Percentiles rank a stretch among this genome's conserved stretches.
Evolutionary conservation across 2,329 filamentous ascomycete species (phyloP).

Genomic region (Exophiala oligosperma): DNA sequence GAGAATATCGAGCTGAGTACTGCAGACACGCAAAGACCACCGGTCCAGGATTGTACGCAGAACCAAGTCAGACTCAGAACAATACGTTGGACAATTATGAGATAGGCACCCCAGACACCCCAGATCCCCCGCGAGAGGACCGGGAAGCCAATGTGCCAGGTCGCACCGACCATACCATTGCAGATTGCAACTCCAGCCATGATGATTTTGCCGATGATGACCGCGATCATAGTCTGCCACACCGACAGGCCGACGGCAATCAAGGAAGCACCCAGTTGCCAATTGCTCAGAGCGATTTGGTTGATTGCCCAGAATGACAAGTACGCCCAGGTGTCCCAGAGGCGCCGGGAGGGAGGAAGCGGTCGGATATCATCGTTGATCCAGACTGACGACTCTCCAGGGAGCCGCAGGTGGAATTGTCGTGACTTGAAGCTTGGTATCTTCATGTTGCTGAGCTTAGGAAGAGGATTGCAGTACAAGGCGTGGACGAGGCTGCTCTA

Average conservation of each 20-base stretch:
- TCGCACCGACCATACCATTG: conserved; percentile 40
- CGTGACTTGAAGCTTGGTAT: conserved; percentile 4
- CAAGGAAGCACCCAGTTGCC: conserved; percentile 39
- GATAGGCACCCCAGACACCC: conserved; percentile 44
- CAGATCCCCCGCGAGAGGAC: conserved; percentile 43
- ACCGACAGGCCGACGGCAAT: conserved; percentile 41
- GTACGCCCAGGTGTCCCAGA: conserved; percentile 39
- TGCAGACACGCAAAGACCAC: conserved; percentile 36
- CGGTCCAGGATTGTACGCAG: conserved; percentile 38
- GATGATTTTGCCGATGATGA: conserved; percentile 42
- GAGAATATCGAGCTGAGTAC: conserved; percentile 37
- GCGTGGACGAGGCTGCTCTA: background rate
- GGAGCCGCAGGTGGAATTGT: conserved; percentile 10
- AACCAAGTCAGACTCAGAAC: conserved; percentile 39
- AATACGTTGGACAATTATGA: conserved; percentile 43
- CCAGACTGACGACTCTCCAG: conserved; percentile 32
- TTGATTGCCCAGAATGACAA: conserved; percentile 43
- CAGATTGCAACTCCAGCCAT: conserved; percentile 37
- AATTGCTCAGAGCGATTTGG: conserved; percentile 37
- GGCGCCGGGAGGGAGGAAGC: conserved; percentile 40
- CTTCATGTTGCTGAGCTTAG: background rate
- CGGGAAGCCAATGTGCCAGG: conserved; percentile 47
- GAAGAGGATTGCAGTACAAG: background rate
- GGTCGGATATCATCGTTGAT: conserved; percentile 45
- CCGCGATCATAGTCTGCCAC: conserved; percentile 43